Evolutionary conservation across 805 yeast species (phyloP), one percentile per base, ranked within the genome.

Genomic region (Ogataea parapolymorpha): DNA sequence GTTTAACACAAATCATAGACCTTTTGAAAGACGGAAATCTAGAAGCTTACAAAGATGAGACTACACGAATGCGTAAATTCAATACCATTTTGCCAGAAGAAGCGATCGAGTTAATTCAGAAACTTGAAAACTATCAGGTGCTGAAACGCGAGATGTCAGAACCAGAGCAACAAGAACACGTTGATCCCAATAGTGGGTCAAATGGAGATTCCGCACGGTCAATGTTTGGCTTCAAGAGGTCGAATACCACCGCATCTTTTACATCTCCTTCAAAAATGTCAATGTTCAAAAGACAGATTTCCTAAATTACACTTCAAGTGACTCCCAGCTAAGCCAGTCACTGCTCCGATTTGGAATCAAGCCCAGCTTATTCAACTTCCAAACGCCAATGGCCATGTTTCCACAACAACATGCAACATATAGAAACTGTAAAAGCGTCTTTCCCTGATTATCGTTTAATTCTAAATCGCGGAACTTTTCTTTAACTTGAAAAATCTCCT

Each of bases 241-340:
- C 46, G 16, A 41, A 50, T 2, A 45, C 56, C n/a, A 43, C 49
- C 5, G 26, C 34, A 14, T 31, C 49, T 24, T 27, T 50, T 28
- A 40, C 37, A 6, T 42, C 52, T 8, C 50, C 56, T 15, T 46
- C 53, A 15, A 52, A 52, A 31, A 33, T 50, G 26, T 51, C 51
- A 10, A 53, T 52, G 49, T 27, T 38, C 14, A 40, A 31, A 18
- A n/a, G 40, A 22, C 41, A 29, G 23, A 25, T 35, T 5, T 39
- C 44, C 14, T 41, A 23, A 20, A n/a, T 23, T n/a, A 36, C 9
- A 35, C 13, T n/a, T 32, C 50, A 6, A 71, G 66, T 2, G 51
- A 53, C 57, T 89, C 95, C 90, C 95, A 90, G 6, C 88, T 80
- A 13, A 91, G 66, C 98, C 98, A 93, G 59, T 91, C 99, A 50